These are phyloP conservation scores for Mucor ambiguus DNA, from an alignment of 371 early-diverging fungal genomes.

Conservation along the genomic window DNA sequence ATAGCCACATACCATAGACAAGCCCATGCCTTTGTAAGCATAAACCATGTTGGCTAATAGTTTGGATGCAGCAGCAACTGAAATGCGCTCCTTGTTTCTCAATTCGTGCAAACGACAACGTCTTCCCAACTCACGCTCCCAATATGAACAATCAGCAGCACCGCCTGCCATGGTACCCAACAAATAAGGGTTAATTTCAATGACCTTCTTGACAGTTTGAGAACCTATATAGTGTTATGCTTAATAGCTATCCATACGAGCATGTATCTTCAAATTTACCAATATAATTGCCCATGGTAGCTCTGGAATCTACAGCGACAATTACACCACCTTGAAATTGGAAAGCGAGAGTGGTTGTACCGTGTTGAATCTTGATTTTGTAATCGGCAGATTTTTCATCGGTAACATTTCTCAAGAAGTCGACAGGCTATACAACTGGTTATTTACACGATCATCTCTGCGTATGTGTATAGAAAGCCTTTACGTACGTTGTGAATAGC, in stretches of 20 bases:
- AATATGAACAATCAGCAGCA: slow-evolving; percentile 99
- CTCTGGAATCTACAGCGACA: slow-evolving; percentile 99
- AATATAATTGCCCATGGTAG: slow-evolving; percentile 98
- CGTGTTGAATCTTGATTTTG: slow-evolving; percentile 90
- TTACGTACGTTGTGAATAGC: slow-evolving; percentile 66
- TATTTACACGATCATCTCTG: background rate
- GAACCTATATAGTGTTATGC: slow-evolving; percentile 67
- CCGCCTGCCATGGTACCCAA: slow-evolving; percentile 99
- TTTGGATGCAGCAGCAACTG: slow-evolving; percentile 99
- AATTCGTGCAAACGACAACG: slow-evolving; percentile 97
- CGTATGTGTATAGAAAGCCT: background rate
- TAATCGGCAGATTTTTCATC: slow-evolving; percentile 64
- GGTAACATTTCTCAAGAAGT: slow-evolving; percentile 64
- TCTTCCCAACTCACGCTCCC: slow-evolving; percentile 99
- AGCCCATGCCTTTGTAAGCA: slow-evolving; percentile 98
- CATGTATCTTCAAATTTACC: slow-evolving; percentile 49
- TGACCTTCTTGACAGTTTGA: slow-evolving; percentile 99
- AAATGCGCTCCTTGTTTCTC: slow-evolving; percentile 97
- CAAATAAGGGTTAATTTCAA: slow-evolving; percentile 99
- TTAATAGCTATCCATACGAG: background rate
- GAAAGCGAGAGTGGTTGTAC: slow-evolving; percentile 99
- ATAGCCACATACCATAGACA: slow-evolving; percentile 81
- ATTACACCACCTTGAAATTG: slow-evolving; percentile 97
- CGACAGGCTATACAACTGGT: slow-evolving; percentile 54
- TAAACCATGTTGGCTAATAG: slow-evolving; percentile 96